Percentiles rank a stretch among this genome's conserved stretches.
These are phyloP conservation scores for Thraustotheca clavata DNA, from an alignment of 352 stramenopile genomes.

Conservation along the genomic window DNA sequence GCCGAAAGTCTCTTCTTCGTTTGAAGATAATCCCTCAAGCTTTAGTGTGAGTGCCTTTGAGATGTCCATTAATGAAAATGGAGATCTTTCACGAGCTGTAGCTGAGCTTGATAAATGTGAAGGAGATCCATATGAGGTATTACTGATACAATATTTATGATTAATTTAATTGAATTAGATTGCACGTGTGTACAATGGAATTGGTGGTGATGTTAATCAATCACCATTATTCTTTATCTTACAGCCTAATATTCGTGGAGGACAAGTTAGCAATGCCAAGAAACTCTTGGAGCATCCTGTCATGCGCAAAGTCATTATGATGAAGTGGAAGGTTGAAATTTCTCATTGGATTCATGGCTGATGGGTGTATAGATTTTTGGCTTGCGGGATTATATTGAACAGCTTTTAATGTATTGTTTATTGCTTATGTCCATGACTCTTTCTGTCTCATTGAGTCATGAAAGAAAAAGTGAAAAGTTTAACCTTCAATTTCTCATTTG, in stretches of 20 bases:
- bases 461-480: background rate
- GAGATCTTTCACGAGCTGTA: background rate
- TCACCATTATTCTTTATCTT: background rate
- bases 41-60: background rate
- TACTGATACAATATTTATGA: background rate
- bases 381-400: background rate
- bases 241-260: background rate
- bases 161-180: background rate
- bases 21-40: background rate
- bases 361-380: background rate
- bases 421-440: conserved; percentile 4
- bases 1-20: background rate
- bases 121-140: background rate
- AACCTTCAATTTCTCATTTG: background rate
- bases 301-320: conserved; percentile 4
- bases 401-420: background rate
- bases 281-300: background rate
- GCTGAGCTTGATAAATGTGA: background rate
- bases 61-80: background rate
- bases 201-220: background rate
- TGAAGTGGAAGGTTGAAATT: background rate
- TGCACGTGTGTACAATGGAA: background rate
- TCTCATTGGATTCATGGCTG: background rate
- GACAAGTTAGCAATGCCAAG: background rate
- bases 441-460: background rate